Percentiles rank a stretch among this genome's conserved stretches.
These are phyloP conservation scores for Coniochaeta prunicola DNA, from an alignment of 2,329 filamentous ascomycete genomes.

Conservation along the genomic window DNA sequence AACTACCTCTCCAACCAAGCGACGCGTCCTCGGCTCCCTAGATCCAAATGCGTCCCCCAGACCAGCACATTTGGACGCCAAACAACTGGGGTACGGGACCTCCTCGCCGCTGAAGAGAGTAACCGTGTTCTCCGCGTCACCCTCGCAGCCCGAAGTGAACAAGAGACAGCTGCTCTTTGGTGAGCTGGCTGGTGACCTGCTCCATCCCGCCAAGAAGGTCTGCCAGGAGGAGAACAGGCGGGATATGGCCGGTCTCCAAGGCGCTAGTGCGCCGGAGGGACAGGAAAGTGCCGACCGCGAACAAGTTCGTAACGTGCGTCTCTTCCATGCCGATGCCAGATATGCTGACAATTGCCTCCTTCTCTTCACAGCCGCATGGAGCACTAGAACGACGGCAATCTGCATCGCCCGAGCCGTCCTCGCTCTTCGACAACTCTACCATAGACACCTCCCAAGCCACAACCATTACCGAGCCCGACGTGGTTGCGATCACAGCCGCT, in stretches of 20 bases:
- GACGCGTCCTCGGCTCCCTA: slow-evolving; percentile 40
- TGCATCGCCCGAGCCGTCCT: slow-evolving; percentile 34
- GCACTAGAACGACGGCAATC: background rate
- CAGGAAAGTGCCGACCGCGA: background rate
- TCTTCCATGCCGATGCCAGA: background rate
- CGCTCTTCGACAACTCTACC: slow-evolving; percentile 41
- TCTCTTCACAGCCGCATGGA: background rate
- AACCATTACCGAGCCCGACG: slow-evolving; percentile 41
- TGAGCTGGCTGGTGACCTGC: background rate
- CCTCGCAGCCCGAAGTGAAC: background rate
- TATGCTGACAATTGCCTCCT: background rate
- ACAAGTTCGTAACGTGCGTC: background rate
- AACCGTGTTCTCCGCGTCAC: slow-evolving; percentile 2
- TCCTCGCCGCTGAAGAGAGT: slow-evolving; percentile 2
- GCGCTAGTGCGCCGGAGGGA: background rate
- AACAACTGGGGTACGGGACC: slow-evolving; percentile 5
- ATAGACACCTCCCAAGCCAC: slow-evolving; percentile 42
- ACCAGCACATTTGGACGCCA: slow-evolving; percentile 3
- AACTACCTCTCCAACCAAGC: slow-evolving; percentile 29
- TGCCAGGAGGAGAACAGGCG: background rate
- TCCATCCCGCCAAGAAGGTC: background rate
- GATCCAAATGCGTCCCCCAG: slow-evolving; percentile 36
- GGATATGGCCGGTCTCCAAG: background rate
- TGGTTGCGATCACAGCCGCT: slow-evolving; percentile 12
- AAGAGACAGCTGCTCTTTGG: background rate